Evolutionary conservation across 306 rosid genomes (phyloP).

Genomic region (Acacia acuminata): DNA sequence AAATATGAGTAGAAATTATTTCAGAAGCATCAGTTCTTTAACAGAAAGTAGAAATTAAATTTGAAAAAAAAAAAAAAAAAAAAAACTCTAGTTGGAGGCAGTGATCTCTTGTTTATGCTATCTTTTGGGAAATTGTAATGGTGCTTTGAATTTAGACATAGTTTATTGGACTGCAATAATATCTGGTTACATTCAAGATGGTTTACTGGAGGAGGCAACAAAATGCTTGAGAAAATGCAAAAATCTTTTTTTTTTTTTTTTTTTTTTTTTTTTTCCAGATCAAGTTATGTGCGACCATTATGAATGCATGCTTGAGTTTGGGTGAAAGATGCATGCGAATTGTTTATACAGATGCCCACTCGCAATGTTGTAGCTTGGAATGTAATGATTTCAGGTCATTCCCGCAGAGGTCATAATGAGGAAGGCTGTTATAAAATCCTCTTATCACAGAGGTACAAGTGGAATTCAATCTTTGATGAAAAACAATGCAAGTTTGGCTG

Average conservation of each 20-base stretch:
- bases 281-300: slow-evolving; percentile 60
- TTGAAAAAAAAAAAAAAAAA: no score
- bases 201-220: slow-evolving; percentile 58
- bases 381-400: slow-evolving; percentile 85
- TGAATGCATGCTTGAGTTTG: slow-evolving; percentile 52
- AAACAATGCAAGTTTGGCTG: no score
- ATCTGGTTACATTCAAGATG: slow-evolving; percentile 58
- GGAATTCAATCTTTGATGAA: no score
- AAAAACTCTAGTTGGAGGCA: no score
- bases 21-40: no score
- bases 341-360: slow-evolving; percentile 49
- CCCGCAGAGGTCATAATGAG: slow-evolving; percentile 48
- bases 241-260: slow-evolving; percentile 40
- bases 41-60: no score
- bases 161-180: slow-evolving; percentile 71
- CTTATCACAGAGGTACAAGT: no score
- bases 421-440: slow-evolving; percentile 50
- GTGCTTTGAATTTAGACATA: slow-evolving; percentile 44
- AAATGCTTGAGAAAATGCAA: slow-evolving; percentile 56
- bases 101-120: no score
- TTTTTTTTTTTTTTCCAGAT: slow-evolving; percentile 52
- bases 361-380: slow-evolving; percentile 85
- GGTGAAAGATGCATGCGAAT: slow-evolving; percentile 36
- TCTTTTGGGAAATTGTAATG: no score
- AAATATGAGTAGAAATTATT: no score